Conservation (phyloP, 2,329 filamentous ascomycete genomes). For the Fusarium goolgardi region DNA sequence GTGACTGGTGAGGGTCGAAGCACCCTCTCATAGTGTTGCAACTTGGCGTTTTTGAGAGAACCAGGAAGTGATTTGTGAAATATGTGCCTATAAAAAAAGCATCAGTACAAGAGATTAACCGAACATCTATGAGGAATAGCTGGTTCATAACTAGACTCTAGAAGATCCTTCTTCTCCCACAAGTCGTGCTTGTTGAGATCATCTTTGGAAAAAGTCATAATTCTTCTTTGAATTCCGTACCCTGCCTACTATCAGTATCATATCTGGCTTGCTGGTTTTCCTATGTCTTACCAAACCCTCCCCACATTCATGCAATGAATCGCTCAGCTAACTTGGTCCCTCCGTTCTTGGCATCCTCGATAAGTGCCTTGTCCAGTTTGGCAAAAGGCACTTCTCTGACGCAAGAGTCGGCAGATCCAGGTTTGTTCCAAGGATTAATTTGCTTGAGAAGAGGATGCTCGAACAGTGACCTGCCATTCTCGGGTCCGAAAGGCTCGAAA, state of each 20-base stretch:
- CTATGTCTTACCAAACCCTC: conserved; percentile 28
- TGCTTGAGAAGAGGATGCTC: conserved; percentile 26
- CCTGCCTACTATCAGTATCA: not conserved
- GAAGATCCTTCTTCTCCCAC: conserved; percentile 36
- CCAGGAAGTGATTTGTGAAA: conserved; percentile 36
- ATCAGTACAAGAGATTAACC: accelerated
- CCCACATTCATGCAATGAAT: conserved; percentile 37
- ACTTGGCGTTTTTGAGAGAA: conserved; percentile 28
- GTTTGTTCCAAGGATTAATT: conserved; percentile 40
- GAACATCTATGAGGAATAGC: not conserved
- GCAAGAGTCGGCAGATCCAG: conserved; percentile 33
- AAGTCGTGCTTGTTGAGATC: conserved; percentile 22
- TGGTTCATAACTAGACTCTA: conserved; percentile 33
- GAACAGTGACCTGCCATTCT: conserved; percentile 19
- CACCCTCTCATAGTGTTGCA: conserved; percentile 33
- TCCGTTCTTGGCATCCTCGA: conserved; percentile 31
- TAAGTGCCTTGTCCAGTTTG: conserved; percentile 1
- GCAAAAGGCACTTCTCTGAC: conserved; percentile 31
- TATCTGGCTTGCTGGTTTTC: accelerated
- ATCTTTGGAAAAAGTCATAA: conserved; percentile 25
- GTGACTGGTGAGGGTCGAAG: conserved; percentile 23
- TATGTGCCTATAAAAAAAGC: conserved; percentile 22
- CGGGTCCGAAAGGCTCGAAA: conserved; percentile 37
- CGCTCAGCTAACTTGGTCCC: conserved; percentile 35
- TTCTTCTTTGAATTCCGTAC: conserved; percentile 27